Conservation (phyloP, 495 filamentous ascomycete genomes). For the Cercophora samala region DNA sequence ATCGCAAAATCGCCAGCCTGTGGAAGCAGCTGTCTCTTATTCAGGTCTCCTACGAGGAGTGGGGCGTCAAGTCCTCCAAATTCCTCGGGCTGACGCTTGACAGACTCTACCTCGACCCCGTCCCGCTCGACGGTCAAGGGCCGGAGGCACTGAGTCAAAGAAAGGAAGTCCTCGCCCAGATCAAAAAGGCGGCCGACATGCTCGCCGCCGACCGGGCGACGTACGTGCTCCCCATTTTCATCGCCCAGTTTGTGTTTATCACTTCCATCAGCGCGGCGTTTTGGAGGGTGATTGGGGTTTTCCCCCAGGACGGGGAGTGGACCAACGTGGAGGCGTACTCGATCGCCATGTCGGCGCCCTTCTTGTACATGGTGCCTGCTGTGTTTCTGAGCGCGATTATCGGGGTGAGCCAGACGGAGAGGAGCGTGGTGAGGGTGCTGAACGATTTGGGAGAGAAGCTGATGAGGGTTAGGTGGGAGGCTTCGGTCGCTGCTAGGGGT, state of each 20-base stretch:
- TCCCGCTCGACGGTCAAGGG: not conserved
- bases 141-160: not conserved
- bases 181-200: slow-evolving; percentile 5
- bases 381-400: slow-evolving; percentile 21
- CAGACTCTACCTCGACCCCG: not conserved
- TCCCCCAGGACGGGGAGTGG: slow-evolving; percentile 14
- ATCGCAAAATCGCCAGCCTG: not conserved
- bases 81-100: not conserved
- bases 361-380: slow-evolving; percentile 15
- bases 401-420: slow-evolving; percentile 18
- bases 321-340: slow-evolving; percentile 23
- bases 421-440: slow-evolving; percentile 13
- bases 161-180: not conserved
- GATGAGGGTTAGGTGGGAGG: not conserved
- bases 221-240: slow-evolving; percentile 18
- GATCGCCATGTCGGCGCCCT: slow-evolving; percentile 23
- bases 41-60: slow-evolving; percentile 9
- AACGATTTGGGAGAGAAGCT: slow-evolving; percentile 11
- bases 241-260: slow-evolving; percentile 16
- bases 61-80: slow-evolving; percentile 4
- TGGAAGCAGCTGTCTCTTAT: slow-evolving; percentile 13
- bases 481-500: not conserved
- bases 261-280: slow-evolving; percentile 19
- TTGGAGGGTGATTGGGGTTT: slow-evolving; percentile 16
- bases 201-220: slow-evolving; percentile 20